Base-by-base conservation (phyloP, 2,329 filamentous ascomycete genomes). In the Amauroascus niger region DNA sequence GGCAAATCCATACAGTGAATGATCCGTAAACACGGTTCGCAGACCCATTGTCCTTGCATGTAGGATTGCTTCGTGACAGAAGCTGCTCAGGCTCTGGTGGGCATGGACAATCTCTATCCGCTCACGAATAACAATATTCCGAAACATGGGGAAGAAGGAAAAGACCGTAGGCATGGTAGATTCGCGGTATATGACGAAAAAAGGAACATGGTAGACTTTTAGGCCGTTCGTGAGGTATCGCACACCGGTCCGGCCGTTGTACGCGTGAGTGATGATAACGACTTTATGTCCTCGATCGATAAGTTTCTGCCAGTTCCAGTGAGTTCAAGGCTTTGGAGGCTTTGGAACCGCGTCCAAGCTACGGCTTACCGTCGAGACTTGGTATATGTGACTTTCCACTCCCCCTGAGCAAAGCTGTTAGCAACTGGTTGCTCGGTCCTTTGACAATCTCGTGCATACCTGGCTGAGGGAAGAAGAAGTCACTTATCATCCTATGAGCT, bases 381-480 rank as follows among this genome's bases (percentile, higher is more conserved):
- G 93, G 74, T 98, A 98, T 63, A 98, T 97, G 72, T 98, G 93
- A 70, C 88, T 95, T 74, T 98, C 93, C 60, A 98, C 83, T 63
- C 93, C 93, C 66, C 93, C 79, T 79, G 26, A 24, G 32, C 24
- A 13, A 20, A 32, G n/a, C 13, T 44, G 28, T 51, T 16, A 51
- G 49, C 22, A 33, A 33, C 14, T 8, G 33, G 33, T n/a, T 24
- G 6, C 6, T n/a, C 41, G n/a, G 13, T 16, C 14, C 5, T 24
- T 11, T 11, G 18, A 11, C 4, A 24, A 5, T n/a, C 6, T 20
- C 16, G 14, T 20, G 52, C 70, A 51, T 67, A 77, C 76, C 90
- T 50, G 93, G 91, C 66, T 97, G 91, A 13, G 93, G 93, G 68
- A 94, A 98, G 83, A 98, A 98, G 79, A 95, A 96, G 77, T 98